A percentile compares a stretch with the other conserved stretches of the same genome.
These are phyloP conservation scores for Ogataea trehalophila DNA, from an alignment of 805 yeast species.

Conservation along the genomic window DNA sequence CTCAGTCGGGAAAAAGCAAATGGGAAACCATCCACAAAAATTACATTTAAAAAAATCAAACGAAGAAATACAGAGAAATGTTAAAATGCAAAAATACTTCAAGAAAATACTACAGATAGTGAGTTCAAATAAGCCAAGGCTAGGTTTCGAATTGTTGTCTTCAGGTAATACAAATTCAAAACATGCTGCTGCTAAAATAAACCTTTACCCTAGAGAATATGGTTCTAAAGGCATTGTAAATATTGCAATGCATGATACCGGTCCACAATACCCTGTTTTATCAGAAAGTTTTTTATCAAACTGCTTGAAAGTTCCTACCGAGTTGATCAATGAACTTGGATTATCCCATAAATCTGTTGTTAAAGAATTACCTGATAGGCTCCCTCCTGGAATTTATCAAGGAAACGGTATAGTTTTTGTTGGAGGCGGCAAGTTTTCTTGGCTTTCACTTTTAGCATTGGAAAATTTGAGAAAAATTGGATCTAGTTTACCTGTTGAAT, in stretches of 20 bases:
- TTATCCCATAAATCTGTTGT: slow-evolving; percentile 45
- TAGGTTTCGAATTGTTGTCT: slow-evolving; percentile 19
- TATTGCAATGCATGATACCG: slow-evolving; percentile 29
- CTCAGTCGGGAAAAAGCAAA: neutral
- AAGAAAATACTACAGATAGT: slow-evolving; percentile 16
- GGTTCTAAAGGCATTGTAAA: slow-evolving; percentile 26
- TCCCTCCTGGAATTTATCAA: slow-evolving; percentile 37
- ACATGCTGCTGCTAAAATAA: slow-evolving; percentile 1
- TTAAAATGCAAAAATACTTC: slow-evolving; percentile 20
- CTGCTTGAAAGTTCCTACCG: slow-evolving; percentile 43
- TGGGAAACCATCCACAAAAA: neutral
- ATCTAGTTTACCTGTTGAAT: slow-evolving; percentile 44
- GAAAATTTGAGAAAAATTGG: slow-evolving; percentile 43
- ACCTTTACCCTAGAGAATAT: slow-evolving; percentile 18
- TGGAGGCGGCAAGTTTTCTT: slow-evolving; percentile 71
- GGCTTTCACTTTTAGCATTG: slow-evolving; percentile 54
- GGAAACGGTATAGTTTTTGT: slow-evolving; percentile 65
- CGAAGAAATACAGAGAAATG: slow-evolving; percentile 15
- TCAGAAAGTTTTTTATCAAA: slow-evolving; percentile 48
- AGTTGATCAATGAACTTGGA: slow-evolving; percentile 40
- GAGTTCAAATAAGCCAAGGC: slow-evolving; percentile 18
- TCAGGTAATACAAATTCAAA: neutral
- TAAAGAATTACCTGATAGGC: slow-evolving; percentile 30
- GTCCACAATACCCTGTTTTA: slow-evolving; percentile 32
- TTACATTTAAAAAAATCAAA: slow-evolving; percentile 6